Percentiles rank a stretch among this genome's conserved stretches.
phyloP scores from a whole-genome alignment of 768 basidiomycete genomes.

The Mycena amicta region DNA sequence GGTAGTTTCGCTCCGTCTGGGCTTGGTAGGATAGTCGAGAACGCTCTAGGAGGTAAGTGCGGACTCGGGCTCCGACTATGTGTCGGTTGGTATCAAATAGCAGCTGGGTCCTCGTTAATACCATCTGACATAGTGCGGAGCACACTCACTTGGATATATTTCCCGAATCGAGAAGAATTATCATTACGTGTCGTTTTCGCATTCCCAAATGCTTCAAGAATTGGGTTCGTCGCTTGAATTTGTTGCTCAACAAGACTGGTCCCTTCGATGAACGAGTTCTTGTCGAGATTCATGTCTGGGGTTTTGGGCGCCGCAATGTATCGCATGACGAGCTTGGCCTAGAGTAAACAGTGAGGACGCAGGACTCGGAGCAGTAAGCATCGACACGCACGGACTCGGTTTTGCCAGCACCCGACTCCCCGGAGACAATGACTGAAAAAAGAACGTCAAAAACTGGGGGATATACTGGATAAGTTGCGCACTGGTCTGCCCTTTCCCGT shows the following conservation, averaged over 20 bases:
- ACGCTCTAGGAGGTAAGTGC: slow-evolving; percentile 96
- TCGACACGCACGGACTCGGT: slow-evolving; percentile 80
- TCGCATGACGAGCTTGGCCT: slow-evolving; percentile 99
- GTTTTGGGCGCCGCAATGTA: slow-evolving; percentile 98
- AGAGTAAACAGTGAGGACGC: slow-evolving; percentile 7
- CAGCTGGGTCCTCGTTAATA: slow-evolving; percentile 57
- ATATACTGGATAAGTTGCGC: too few species aligned
- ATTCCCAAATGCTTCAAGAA: slow-evolving; percentile 98
- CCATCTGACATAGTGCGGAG: not conserved
- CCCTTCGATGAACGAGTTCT: slow-evolving; percentile 79
- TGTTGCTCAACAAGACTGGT: slow-evolving; percentile 95
- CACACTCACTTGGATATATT: slow-evolving; percentile 90
- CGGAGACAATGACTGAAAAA: slow-evolving; percentile 48
- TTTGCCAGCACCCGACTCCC: slow-evolving; percentile 81
- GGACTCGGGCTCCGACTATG: slow-evolving; percentile 96
- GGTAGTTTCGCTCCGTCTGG: slow-evolving; percentile 95
- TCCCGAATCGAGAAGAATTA: slow-evolving; percentile 98
- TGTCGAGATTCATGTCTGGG: slow-evolving; percentile 60
- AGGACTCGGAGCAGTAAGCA: not conserved
- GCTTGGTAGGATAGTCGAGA: slow-evolving; percentile 98
- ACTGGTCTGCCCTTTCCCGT: slow-evolving; percentile 95
- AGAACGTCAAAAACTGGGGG: too few species aligned
- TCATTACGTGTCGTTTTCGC: slow-evolving; percentile 99
- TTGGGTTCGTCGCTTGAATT: slow-evolving; percentile 97
- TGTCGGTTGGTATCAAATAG: slow-evolving; percentile 94